A percentile compares a stretch with the other conserved stretches of the same genome.
Conservation (phyloP, 345 rosid species). For the Tarenaya hassleriana region DNA sequence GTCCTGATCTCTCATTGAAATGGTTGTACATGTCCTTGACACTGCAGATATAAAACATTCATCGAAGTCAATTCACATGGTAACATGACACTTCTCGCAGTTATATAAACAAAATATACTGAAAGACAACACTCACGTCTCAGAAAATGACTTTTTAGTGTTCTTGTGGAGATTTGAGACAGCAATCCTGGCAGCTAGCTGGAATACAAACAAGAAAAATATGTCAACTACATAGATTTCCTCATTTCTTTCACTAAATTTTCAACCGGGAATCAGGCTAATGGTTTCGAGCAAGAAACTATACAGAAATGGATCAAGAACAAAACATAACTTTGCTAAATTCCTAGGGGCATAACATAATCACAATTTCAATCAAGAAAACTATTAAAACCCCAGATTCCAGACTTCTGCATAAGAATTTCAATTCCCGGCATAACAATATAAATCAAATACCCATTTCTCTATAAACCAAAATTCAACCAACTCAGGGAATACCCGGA, state of each 20-base stretch:
- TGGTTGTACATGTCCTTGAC: slow-evolving; percentile 81
- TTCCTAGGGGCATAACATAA: no score
- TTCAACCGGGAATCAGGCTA: not conserved
- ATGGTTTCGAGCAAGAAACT: not conserved
- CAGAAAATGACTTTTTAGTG: slow-evolving; percentile 86
- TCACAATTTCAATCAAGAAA: not conserved
- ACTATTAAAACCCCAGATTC: not conserved
- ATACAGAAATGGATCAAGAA: no score
- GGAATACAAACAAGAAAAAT: slow-evolving; percentile 20
- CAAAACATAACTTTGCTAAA: no score
- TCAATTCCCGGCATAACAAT: not conserved
- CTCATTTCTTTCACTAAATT: not conserved
- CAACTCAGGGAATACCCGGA: not conserved
- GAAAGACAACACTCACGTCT: slow-evolving; percentile 59
- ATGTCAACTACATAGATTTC: not conserved
- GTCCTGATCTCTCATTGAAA: slow-evolving; percentile 66
- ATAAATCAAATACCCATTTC: not conserved
- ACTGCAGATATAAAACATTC: slow-evolving; percentile 34
- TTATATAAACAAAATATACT: not conserved
- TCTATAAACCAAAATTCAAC: not conserved
- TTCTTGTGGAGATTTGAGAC: slow-evolving; percentile 98
- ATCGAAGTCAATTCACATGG: not conserved
- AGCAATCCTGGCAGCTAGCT: slow-evolving; percentile 97
- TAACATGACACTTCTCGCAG: not conserved
- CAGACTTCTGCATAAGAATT: not conserved